A percentile compares a stretch with the other conserved stretches of the same genome.
phyloP scores from a whole-genome alignment of 2,329 filamentous ascomycete genomes.

The Trichothecium sympodiale region DNA sequence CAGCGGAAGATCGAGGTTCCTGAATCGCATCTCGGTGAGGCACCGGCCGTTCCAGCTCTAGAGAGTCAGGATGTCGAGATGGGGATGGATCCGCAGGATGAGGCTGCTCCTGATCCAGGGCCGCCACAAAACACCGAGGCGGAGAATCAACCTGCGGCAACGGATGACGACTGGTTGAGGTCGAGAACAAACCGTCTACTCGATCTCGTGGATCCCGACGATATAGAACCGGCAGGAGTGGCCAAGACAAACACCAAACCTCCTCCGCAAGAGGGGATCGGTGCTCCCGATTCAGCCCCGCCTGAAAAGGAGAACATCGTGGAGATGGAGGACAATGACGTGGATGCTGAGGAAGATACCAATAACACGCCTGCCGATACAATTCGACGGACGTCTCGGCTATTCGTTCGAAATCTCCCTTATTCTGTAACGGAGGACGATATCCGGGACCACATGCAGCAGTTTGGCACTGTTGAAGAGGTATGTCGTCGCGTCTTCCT shows the following conservation, averaged over 20 bases:
- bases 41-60: conserved; percentile 3
- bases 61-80: conserved; percentile 1
- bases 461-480: conserved; percentile 73
- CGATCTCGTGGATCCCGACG: conserved; percentile 70
- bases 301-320: neutral
- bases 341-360: conserved; percentile 3
- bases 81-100: conserved; percentile 1
- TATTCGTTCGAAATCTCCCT: conserved; percentile 83
- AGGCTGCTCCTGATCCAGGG: conserved; percentile 3
- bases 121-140: conserved; percentile 1
- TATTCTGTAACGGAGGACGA: conserved; percentile 72
- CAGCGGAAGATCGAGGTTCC: conserved; percentile 22
- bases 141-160: conserved; percentile 15
- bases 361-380: conserved; percentile 32
- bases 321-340: neutral
- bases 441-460: conserved; percentile 58
- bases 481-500: conserved; percentile 51
- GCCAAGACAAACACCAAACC: neutral
- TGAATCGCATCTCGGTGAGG: conserved; percentile 8
- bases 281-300: neutral
- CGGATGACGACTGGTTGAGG: conserved; percentile 85
- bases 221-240: conserved; percentile 18
- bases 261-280: neutral
- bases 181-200: conserved; percentile 78
- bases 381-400: conserved; percentile 60